phyloP scores from a whole-genome alignment of 495 filamentous ascomycete species.

The Barbatosphaeria neglecta region DNA sequence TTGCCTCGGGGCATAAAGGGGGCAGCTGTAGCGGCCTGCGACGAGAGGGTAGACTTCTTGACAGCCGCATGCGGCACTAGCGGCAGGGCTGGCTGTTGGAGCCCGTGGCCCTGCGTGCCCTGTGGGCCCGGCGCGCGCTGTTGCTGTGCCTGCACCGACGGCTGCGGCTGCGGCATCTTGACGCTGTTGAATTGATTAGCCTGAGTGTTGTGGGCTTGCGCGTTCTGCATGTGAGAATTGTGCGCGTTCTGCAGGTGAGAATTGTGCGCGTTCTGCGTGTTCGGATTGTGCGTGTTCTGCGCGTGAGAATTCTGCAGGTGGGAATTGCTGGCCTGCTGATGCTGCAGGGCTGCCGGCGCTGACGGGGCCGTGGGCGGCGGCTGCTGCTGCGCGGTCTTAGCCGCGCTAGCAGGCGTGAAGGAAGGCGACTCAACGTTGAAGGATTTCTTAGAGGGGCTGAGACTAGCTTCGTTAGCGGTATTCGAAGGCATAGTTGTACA shows the following conservation, averaged over 20 bases:
- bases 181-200: too few relatives aligned
- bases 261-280: too few relatives aligned
- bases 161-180: not conserved
- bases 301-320: too few relatives aligned
- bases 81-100: too few relatives aligned
- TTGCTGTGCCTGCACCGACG: slow-evolving; percentile 4
- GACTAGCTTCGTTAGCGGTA: slow-evolving; percentile 2
- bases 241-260: too few relatives aligned
- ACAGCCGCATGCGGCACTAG: too few relatives aligned
- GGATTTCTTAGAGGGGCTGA: slow-evolving; percentile 52
- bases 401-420: slow-evolving; percentile 64
- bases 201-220: too few relatives aligned
- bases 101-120: too few relatives aligned
- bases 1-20: slow-evolving; percentile 67
- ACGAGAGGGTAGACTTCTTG: slow-evolving; percentile 62
- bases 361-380: slow-evolving; percentile 67
- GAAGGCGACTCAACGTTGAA: slow-evolving; percentile 95
- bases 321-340: not conserved
- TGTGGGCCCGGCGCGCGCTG: too few relatives aligned
- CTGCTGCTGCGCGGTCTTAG: slow-evolving; percentile 40
- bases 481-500: not conserved
- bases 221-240: too few relatives aligned
- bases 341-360: slow-evolving; percentile 61
- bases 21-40: slow-evolving; percentile 79
- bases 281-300: too few relatives aligned